Base-by-base conservation (phyloP, 228 moss, liverwort and hornwort genomes). In the Sphagnum magellanicum region DNA sequence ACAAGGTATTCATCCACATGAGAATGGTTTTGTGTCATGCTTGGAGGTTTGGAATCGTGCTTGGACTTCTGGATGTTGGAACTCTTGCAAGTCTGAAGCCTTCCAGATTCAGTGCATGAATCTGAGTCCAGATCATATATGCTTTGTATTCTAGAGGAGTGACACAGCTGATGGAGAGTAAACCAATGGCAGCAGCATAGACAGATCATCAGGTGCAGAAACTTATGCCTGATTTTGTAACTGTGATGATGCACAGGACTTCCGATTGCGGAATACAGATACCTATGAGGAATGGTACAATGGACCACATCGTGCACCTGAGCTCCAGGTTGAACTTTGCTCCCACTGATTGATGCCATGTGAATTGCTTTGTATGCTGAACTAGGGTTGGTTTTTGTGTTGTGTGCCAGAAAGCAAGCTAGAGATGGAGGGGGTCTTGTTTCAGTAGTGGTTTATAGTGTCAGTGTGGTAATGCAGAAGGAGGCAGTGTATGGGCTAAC, bases 251-350 rank as follows among this genome's bases (percentile, higher is more conserved):
- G 67, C 72, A 76, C 78, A 91, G 81, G 94, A 91, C 75, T 91
- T 91, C 70, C 86, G 94, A 57, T 77, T 94, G 63, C 88, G 80
- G 51, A 79, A 90, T 47, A 79, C 81, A 15, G 74, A 79, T 5
- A 79, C 84, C 50, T 95, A 95, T 65, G 84, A 87, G 78, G 89
- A 95, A 70, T 95, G 94, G 94, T 95, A 95, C 73, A 88, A 91
- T 74, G 88, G 83, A 72, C 79, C 90, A 5, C 94, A 95, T 81
- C 85, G 83, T 69, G 90, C 94, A 51, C 90, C 86, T 53, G 83
- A 95, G 75, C 79, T 95, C 61, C 88, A 91, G 83, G 88, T 83
- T 65, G 53, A 48, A 64, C 12, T 5, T 12, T 46, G 6, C 55
- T 2, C 14, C 64, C 32, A 32, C 32, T 32, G 32, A 32, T 65